These are phyloP conservation scores for Fistulinella prunicolor DNA, from an alignment of 768 basidiomycete species.

Conservation along the genomic window DNA sequence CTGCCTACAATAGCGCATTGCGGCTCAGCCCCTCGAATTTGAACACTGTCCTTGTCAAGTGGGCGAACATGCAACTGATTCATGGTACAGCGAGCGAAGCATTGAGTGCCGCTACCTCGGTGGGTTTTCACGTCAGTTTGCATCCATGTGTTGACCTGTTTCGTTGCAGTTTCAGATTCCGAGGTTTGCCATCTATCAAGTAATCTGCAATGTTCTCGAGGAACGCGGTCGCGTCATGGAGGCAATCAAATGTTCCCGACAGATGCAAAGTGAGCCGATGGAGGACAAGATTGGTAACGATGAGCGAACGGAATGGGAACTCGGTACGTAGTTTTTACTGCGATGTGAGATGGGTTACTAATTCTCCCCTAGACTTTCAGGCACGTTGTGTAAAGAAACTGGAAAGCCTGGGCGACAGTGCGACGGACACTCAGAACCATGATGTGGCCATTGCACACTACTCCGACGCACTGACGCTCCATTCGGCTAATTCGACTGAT, in stretches of 20 bases:
- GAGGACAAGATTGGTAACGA: background rate
- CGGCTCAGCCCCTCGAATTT: background rate
- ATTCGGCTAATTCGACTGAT: accelerated
- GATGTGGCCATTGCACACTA: background rate
- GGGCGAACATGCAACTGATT: background rate
- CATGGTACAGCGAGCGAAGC: background rate
- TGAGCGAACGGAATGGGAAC: background rate
- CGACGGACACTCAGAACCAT: background rate
- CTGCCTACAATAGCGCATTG: background rate
- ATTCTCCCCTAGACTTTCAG: slow-evolving; percentile 2
- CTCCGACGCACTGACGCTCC: background rate
- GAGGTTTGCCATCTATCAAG: background rate
- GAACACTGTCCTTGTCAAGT: background rate
- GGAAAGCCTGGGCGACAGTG: background rate
- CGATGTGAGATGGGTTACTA: background rate
- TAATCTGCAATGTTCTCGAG: background rate
- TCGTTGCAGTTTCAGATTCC: slow-evolving; percentile 2
- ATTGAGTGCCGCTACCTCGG: background rate
- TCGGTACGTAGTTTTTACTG: no score
- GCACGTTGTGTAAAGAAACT: background rate
- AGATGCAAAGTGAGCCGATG: background rate
- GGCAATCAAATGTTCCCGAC: background rate
- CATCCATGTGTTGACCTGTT: background rate
- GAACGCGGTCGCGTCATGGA: background rate
- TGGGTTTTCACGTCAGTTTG: background rate